These are phyloP conservation scores for Apiospora rasikravindrae DNA, from an alignment of 2,329 filamentous ascomycete species.

Conservation along the genomic window DNA sequence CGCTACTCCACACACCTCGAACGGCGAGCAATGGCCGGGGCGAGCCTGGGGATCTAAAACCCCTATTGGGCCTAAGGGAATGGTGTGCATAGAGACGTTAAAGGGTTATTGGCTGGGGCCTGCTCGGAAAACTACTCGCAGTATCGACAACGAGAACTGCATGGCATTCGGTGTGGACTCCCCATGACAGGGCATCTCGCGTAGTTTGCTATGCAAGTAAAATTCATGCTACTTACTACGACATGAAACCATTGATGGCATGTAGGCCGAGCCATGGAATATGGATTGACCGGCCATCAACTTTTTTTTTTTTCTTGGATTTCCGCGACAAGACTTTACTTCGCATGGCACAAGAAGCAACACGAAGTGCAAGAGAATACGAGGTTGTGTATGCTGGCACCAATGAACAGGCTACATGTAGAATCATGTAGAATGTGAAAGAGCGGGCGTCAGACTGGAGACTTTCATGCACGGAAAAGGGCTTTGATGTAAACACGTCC, in stretches of 20 bases:
- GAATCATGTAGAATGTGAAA: too few relatives aligned
- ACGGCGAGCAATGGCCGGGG: background rate
- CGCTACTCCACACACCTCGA: background rate
- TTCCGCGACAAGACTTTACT: background rate
- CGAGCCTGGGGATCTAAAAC: background rate
- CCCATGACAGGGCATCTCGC: background rate
- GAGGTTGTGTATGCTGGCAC: background rate
- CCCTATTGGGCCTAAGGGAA: background rate
- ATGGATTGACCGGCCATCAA: background rate
- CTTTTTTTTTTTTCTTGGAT: background rate
- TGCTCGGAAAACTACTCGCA: background rate
- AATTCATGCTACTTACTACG: background rate
- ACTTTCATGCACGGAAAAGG: background rate
- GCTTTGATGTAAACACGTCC: background rate
- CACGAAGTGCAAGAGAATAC: background rate
- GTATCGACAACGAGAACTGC: background rate
- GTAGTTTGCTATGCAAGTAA: background rate
- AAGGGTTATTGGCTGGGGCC: background rate
- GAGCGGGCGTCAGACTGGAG: too few relatives aligned
- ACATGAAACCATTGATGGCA: background rate
- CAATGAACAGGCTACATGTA: too few relatives aligned
- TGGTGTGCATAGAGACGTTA: background rate
- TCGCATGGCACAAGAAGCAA: background rate
- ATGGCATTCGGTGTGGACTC: background rate
- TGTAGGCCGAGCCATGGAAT: background rate